phyloP scores from a whole-genome alignment of 495 filamentous ascomycete genomes.

The Chaetomium fimeti region DNA sequence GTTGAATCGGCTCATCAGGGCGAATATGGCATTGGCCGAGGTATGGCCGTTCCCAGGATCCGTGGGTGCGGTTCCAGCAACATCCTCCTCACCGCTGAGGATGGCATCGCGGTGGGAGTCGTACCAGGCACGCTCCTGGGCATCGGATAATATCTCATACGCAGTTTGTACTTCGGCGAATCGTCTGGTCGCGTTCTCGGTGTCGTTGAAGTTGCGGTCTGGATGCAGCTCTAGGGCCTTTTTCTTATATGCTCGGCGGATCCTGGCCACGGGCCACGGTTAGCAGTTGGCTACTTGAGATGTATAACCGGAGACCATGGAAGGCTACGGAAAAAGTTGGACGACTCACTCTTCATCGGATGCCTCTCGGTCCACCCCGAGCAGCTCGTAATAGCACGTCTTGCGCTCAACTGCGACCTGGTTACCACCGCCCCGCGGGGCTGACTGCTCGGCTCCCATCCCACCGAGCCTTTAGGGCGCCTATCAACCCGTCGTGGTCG shows the following conservation, averaged over 20 bases:
- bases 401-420: conserved; percentile 45
- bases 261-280: conserved; percentile 49
- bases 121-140: conserved; percentile 96
- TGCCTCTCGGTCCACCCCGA: conserved; percentile 68
- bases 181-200: conserved; percentile 72
- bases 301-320: background rate
- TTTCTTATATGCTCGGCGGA: conserved; percentile 87
- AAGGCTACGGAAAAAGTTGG: too few species aligned
- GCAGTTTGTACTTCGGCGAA: conserved; percentile 93
- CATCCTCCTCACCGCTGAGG: conserved; percentile 59
- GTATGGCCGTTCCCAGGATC: conserved; percentile 69
- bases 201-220: conserved; percentile 87
- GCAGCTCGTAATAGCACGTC: conserved; percentile 88
- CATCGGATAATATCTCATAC: conserved; percentile 92
- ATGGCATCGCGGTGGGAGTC: conserved; percentile 89
- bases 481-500: background rate
- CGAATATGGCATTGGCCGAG: conserved; percentile 70
- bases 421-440: conserved; percentile 41
- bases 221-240: conserved; percentile 94
- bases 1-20: conserved; percentile 72
- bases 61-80: conserved; percentile 41
- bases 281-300: background rate
- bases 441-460: conserved; percentile 85
- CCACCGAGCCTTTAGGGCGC: background rate
- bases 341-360: conserved; percentile 75